A percentile compares a stretch with the other conserved stretches of the same genome.
These are phyloP conservation scores for Neofusicoccum parvum DNA, from an alignment of 2,329 filamentous ascomycete species.

Conservation along the genomic window DNA sequence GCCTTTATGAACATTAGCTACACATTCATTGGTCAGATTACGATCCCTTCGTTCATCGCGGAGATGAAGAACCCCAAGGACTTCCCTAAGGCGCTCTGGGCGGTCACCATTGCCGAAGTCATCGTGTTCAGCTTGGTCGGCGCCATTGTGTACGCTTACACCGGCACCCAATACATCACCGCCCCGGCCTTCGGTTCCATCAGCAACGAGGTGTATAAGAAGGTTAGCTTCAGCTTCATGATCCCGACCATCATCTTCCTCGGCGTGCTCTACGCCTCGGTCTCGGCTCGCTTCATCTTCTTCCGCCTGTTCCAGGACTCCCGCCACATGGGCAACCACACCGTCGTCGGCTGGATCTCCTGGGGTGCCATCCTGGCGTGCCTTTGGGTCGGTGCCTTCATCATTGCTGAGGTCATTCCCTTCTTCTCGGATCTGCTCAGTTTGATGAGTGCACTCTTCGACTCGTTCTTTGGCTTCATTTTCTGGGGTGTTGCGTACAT, in stretches of 20 bases:
- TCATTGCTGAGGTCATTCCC: slow-evolving; percentile 90
- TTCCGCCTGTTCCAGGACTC: slow-evolving; percentile 84
- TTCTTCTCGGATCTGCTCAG: slow-evolving; percentile 81
- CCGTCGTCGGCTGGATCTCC: slow-evolving; percentile 74
- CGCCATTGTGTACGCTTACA: slow-evolving; percentile 80
- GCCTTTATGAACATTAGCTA: slow-evolving; percentile 96
- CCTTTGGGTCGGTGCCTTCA: slow-evolving; percentile 86
- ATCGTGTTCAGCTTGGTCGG: slow-evolving; percentile 85
- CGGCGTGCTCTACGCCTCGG: slow-evolving; percentile 86
- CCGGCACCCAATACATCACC: slow-evolving; percentile 86
- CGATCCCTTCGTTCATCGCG: slow-evolving; percentile 89
- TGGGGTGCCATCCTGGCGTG: slow-evolving; percentile 75
- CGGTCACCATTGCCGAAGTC: slow-evolving; percentile 84
- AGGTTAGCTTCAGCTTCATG: slow-evolving; percentile 92
- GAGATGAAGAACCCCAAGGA: slow-evolving; percentile 83
- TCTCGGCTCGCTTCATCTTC: slow-evolving; percentile 88
- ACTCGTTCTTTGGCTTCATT: slow-evolving; percentile 93
- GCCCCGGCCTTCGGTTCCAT: slow-evolving; percentile 86
- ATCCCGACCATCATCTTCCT: slow-evolving; percentile 92
- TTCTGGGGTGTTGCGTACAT: slow-evolving; percentile 88
- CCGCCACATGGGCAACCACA: slow-evolving; percentile 78
- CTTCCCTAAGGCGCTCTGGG: slow-evolving; percentile 91
- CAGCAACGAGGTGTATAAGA: slow-evolving; percentile 73
- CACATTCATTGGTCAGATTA: slow-evolving; percentile 95
- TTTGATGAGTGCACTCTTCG: slow-evolving; percentile 84